Conservation (phyloP, 2,329 filamentous ascomycete genomes). For the Cytospora schulzeri region DNA sequence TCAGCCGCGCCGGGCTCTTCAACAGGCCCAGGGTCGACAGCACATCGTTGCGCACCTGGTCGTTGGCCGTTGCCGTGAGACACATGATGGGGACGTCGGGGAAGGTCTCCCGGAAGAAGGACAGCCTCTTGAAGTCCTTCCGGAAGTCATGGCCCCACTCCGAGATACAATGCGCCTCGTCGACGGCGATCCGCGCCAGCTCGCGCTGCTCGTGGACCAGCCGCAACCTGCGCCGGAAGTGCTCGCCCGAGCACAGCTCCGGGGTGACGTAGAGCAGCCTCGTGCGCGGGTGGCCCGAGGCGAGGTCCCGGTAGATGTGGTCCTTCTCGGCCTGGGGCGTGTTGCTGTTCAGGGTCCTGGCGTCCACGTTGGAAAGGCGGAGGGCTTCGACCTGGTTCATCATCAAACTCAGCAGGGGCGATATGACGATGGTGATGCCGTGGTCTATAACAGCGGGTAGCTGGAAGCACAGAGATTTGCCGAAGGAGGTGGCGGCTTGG, state of each 20-base stretch:
- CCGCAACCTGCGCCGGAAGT: conserved; percentile 74
- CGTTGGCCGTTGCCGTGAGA: conserved; percentile 87
- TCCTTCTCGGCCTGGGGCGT: conserved; percentile 67
- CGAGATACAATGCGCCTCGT: conserved; percentile 95
- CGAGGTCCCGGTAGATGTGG: conserved; percentile 76
- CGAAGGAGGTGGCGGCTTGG: conserved; percentile 87
- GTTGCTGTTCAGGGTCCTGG: conserved; percentile 85
- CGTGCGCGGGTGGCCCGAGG: conserved; percentile 81
- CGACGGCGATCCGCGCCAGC: conserved; percentile 84
- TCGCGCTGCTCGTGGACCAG: conserved; percentile 79
- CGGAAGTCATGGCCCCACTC: conserved; percentile 99
- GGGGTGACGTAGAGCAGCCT: conserved; percentile 91
- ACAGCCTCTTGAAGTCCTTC: conserved; percentile 84
- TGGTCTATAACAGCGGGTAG: conserved; percentile 84
- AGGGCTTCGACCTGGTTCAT: conserved; percentile 91
- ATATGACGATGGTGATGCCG: conserved; percentile 90
- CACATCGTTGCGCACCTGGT: conserved; percentile 79
- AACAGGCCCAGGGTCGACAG: conserved; percentile 73
- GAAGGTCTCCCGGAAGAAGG: conserved; percentile 81
- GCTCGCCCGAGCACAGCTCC: conserved; percentile 77
- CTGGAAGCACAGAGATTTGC: conserved; percentile 92
- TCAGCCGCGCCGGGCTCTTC: conserved; percentile 58
- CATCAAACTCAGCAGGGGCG: conserved; percentile 87
- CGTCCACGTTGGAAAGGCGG: conserved; percentile 71
- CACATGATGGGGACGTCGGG: conserved; percentile 89